A percentile compares a stretch with the other conserved stretches of the same genome.
Conservation (phyloP, 2,329 filamentous ascomycete species). For the Diaporthe citriasiana region DNA sequence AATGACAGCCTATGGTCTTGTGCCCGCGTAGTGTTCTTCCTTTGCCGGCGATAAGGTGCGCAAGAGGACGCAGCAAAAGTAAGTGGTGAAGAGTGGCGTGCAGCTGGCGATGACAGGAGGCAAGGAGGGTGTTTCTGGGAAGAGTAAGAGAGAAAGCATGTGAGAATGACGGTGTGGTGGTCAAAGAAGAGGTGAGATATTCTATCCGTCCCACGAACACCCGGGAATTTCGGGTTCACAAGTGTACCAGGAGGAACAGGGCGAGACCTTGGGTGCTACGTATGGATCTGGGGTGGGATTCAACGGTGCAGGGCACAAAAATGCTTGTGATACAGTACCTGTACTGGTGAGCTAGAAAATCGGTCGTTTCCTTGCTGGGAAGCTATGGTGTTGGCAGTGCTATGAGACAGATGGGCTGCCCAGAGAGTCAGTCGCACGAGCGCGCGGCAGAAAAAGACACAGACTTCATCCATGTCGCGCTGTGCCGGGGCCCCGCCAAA, state of each 20-base stretch:
- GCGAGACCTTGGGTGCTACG: slow-evolving; percentile 25
- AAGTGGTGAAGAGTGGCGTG: background rate
- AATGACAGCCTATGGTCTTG: slow-evolving; percentile 21
- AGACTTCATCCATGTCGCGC: slow-evolving; percentile 32
- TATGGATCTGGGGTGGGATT: slow-evolving; percentile 10
- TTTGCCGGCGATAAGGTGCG: slow-evolving; percentile 20
- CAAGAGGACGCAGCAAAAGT: background rate
- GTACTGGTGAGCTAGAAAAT: slow-evolving; percentile 7
- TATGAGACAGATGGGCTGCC: slow-evolving; percentile 13
- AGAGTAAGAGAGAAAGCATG: slow-evolving; percentile 25
- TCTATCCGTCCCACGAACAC: background rate
- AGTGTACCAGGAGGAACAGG: background rate
- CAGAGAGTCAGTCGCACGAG: slow-evolving; percentile 30
- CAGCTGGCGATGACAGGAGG: slow-evolving; percentile 6
- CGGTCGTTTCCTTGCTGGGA: slow-evolving; percentile 22
- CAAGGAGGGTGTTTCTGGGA: slow-evolving; percentile 1
- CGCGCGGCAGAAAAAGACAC: slow-evolving; percentile 19
- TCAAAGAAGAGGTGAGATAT: slow-evolving; percentile 30
- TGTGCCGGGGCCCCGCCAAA: slow-evolving; percentile 41
- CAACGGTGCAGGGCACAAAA: slow-evolving; percentile 10
- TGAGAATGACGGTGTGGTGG: slow-evolving; percentile 30
- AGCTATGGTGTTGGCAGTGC: slow-evolving; percentile 19
- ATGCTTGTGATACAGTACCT: slow-evolving; percentile 26
- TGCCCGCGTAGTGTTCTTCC: slow-evolving; percentile 14
- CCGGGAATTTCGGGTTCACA: slow-evolving; percentile 18